Base-by-base conservation (phyloP, 352 stramenopile genomes). In the Peronospora farinosa region DNA sequence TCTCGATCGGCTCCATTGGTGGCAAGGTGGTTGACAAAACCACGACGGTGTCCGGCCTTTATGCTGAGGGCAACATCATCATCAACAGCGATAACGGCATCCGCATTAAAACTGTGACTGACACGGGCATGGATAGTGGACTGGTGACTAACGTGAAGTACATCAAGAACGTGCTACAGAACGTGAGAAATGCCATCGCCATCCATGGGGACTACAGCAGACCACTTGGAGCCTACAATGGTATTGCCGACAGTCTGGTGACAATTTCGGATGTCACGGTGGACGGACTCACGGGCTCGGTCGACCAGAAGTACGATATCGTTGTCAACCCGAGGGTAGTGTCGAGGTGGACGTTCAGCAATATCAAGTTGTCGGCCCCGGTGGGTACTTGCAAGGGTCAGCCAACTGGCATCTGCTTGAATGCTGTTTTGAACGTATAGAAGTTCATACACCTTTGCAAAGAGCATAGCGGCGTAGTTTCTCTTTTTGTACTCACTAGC, bases 1-100 rank as follows among this genome's bases (percentile, higher is more conserved):
- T 67, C 32, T 67, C 59, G 1, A 55, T 67, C 30, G 54, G 54
- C 2, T 60, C 60, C 0, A 25, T 68, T 30, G 47, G 60, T 39
- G 44, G 54, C 4, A 40, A 31, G 0, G 40, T 36, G n/a, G 48
- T 63, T 0, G 41, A 56, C 32, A 10, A 47, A 13, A 59, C 42
- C 2, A 54, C 50, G 5, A 67, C 58, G 0, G 58, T 67, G 7
- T 30, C 23, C 7, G 52, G 47, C 10, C 43, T 67, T 2, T 51
- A 31, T 3, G 59, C 57, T 4, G 23, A 52, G 25, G 35, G 46
- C 37, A 67, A 67, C 36, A 63, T 37, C 16, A 67, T 64, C 17
- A 35, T 36, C 12, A 43, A 68, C 40, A 67, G 54, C 37, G 48
- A 46, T 12, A 64, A 67, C 36, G 59, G 49, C 15, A 48, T 64